phyloP scores from a whole-genome alignment of 2,329 filamentous ascomycete species.

The Colletotrichum chrysophilum region DNA sequence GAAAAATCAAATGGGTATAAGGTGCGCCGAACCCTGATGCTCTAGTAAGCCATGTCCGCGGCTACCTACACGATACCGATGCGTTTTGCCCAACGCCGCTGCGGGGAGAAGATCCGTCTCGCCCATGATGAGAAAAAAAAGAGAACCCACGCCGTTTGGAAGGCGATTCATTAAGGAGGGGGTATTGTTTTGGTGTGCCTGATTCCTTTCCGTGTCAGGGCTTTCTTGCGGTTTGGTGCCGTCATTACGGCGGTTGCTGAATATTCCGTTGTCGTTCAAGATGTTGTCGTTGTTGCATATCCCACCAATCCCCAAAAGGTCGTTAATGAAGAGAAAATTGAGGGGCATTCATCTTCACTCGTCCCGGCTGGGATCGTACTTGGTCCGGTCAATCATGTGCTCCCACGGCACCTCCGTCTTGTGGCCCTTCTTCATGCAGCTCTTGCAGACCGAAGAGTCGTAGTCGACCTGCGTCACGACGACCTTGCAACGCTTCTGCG shows the following conservation, averaged over 20 bases:
- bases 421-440: neutral
- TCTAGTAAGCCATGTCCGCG: constrained; percentile 1
- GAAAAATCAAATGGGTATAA: constrained; percentile 20
- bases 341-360: neutral
- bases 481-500: constrained; percentile 21
- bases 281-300: neutral
- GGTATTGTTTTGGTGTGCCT: neutral
- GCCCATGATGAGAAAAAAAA: neutral
- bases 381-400: neutral
- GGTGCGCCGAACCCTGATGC: neutral
- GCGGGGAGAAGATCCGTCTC: neutral
- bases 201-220: neutral
- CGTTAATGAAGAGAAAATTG: no score
- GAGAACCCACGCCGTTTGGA: neutral
- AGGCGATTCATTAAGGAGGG: neutral
- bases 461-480: constrained; percentile 19
- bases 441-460: constrained; percentile 12
- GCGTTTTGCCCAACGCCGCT: neutral
- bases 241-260: neutral
- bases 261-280: neutral
- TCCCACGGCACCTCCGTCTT: neutral
- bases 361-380: neutral
- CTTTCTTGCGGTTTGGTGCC: neutral
- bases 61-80: neutral
- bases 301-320: no score